Percentiles rank a stretch among this genome's conserved stretches.
Evolutionary conservation across 1,139 yeast species (phyloP).

Genomic region (Hansenula anomala): DNA sequence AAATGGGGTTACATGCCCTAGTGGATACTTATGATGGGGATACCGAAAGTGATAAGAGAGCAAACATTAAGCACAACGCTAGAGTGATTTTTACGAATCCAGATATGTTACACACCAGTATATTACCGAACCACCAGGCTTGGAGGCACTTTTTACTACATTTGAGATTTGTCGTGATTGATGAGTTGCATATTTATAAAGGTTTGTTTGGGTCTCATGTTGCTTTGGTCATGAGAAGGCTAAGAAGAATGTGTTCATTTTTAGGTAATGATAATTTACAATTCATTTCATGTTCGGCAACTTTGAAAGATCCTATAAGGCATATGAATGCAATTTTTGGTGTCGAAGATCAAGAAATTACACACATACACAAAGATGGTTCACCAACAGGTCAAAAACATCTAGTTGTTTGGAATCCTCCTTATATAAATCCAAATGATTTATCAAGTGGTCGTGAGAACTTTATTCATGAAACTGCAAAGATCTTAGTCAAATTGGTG

Average conservation of each 20-base stretch:
- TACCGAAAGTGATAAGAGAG: conserved; percentile 56
- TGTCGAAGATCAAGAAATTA: conserved; percentile 38
- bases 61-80: conserved; percentile 52
- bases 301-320: conserved; percentile 64
- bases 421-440: conserved; percentile 57
- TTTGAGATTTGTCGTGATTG: conserved; percentile 74
- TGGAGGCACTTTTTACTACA: conserved; percentile 70
- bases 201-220: conserved; percentile 94
- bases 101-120: conserved; percentile 83
- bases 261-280: conserved; percentile 48
- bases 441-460: conserved; percentile 56
- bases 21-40: conserved; percentile 94
- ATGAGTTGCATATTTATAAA: conserved; percentile 83
- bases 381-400: conserved; percentile 80
- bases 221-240: conserved; percentile 73
- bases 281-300: conserved; percentile 91
- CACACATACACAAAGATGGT: conserved; percentile 70
- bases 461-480: conserved; percentile 73
- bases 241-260: conserved; percentile 54
- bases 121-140: conserved; percentile 66
- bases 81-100: conserved; percentile 91
- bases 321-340: conserved; percentile 78
- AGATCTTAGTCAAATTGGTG: conserved; percentile 60
- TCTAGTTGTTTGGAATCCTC: conserved; percentile 80
- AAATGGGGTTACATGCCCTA: conserved; percentile 34